Base-by-base conservation (phyloP, 768 basidiomycete species). In the Suillus weaverae region DNA sequence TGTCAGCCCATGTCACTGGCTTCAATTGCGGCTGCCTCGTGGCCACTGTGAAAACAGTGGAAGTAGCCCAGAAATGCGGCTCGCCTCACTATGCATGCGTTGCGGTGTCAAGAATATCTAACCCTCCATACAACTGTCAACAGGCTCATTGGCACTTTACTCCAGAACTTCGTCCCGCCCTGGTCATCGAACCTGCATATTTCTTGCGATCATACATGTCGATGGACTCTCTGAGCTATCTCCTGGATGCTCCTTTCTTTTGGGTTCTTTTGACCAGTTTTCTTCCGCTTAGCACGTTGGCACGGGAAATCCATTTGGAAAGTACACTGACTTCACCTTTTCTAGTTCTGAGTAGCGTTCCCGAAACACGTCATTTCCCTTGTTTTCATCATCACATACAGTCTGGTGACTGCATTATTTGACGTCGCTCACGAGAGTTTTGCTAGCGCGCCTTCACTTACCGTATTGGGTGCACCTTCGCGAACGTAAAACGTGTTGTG, bases 21-120 rank as follows among this genome's bases (percentile, higher is more conserved):
- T 51, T 30, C 50, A 51, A 7, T 30, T 3, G 20, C 53, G 33
- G 9, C 53, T 74, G 30, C 64, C 66, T 46, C 81, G 46, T 54
- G 53, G 33, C 20, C 33, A 10, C 16, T 54, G 33, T 5, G 3
- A 5, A 13, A n/a, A 33, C 32, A 54, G 20, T 33, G 53, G 18
- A 53, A 53, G 26, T 14, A 26, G 14, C 48, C 48, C 48, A 26
- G 14, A 30, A 33, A 33, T 33, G 10, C 18, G 32, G 32, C 53
- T 33, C 20, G 53, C 53, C 20, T 54, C 53, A n/a, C 2, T 35
- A 54, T 54, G 11, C 33, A 54, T 11, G 53, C 53, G 35, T 5
- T 32, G 30, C 9, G 18, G 30, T 32, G 30, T 32, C 32, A 54
- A 54, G 32, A 54, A 54, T 33, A 33, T 54, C 33, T 32, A 53